These are phyloP conservation scores for Cercospora sp. DNA, from an alignment of 2,329 filamentous ascomycete species.

Conservation along the genomic window DNA sequence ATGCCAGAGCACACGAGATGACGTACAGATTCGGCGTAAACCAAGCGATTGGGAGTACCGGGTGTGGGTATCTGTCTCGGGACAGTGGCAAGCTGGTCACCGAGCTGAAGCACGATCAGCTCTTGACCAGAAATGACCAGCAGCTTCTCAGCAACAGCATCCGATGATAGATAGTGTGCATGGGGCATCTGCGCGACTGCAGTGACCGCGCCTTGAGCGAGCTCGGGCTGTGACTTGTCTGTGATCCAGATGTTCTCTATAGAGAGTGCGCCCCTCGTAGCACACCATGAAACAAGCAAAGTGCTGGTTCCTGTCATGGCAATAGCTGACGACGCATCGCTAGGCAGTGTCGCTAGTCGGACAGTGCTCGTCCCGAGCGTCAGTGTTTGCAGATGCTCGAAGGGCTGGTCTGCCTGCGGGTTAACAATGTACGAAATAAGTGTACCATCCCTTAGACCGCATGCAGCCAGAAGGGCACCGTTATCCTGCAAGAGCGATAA, in stretches of 20 bases:
- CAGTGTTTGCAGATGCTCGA: conserved; percentile 18
- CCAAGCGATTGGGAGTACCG: conserved; percentile 35
- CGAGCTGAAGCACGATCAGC: conserved; percentile 27
- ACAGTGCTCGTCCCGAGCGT: conserved; percentile 33
- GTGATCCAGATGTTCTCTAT: conserved; percentile 35
- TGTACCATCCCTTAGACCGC: conserved; percentile 36
- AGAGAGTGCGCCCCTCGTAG: conserved; percentile 11
- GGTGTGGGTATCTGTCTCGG: conserved; percentile 34
- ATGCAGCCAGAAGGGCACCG: conserved; percentile 24
- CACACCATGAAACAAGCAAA: conserved; percentile 32
- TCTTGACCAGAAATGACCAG: conserved; percentile 31
- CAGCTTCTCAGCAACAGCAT: conserved; percentile 27
- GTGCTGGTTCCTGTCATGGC: conserved; percentile 32
- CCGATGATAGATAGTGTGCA: conserved; percentile 23
- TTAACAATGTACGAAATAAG: conserved; percentile 25
- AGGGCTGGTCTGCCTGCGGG: neutral
- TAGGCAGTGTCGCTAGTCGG: conserved; percentile 24
- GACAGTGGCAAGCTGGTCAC: conserved; percentile 24
- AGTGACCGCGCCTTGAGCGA: conserved; percentile 30
- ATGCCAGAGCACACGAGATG: conserved; percentile 53
- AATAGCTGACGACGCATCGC: conserved; percentile 22
- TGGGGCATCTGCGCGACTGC: conserved; percentile 30
- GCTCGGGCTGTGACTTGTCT: conserved; percentile 31
- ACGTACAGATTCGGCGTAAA: conserved; percentile 34
- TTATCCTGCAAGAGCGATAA: conserved; percentile 25